Evolutionary conservation across 106 monocot genomes (phyloP), one percentile per base, ranked within the genome.

Genomic region (Agapanthus africanus): DNA sequence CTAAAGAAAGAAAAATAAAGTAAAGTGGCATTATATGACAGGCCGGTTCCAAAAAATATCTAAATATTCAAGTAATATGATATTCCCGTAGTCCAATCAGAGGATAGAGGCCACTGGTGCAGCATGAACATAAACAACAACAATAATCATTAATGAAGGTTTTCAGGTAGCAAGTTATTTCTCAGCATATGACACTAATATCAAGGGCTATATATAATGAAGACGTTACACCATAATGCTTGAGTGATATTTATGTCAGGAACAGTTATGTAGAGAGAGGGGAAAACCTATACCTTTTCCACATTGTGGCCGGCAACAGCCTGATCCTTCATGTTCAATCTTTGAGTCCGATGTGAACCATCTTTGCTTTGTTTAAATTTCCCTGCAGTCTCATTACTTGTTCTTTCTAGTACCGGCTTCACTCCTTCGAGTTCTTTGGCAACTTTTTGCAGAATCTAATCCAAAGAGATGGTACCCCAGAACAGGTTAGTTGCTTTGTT

Each of bases 321-420:
- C 62, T 63, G 62, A 63, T 63, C 62, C 18, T 63, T 2, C 62
- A 63, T 63, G 62, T 36, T 37, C 33, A 63, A 63, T 36, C 16
- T 36, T n/a, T 61, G 31, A 32, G 2, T 34, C n/a, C 33, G 37
- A 63, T 34, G 35, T 19, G n/a, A 37, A 63, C 37, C 18, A 8
- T 25, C 35, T 18, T 63, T 63, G 7, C 62, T 59, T 59, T 59
- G 59, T 31, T 28, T 27, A 28, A 25, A 59, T 59, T n/a, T n/a
- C n/a, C n/a, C 52, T 25, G 21, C 52, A 52, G 4, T 52, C 52
- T 25, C 52, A 23, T 52, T 25, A 52, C 52, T 52, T 52, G 4
- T 52, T 52, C 52, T 25, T 6, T 25, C 11, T 4, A 25, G 26
- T 23, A 25, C 52, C 11, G 52, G 6, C 52, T 52, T 52, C 52